Conservation (phyloP, 2,329 filamentous ascomycete species). For the Fusarium sarcochroum region DNA sequence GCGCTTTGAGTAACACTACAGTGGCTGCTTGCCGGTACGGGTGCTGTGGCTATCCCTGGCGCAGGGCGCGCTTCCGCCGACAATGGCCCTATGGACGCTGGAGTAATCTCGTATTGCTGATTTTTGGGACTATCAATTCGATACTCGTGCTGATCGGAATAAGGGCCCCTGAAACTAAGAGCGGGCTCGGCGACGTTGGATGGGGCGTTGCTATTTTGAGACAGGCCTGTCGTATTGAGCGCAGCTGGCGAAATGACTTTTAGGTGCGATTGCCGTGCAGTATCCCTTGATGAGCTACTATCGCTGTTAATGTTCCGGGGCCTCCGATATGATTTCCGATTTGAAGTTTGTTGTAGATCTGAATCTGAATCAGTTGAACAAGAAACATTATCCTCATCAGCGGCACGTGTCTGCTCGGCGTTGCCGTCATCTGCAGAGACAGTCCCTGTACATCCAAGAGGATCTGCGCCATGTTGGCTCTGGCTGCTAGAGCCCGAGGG, state of each 20-base stretch:
- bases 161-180: constrained; percentile 43
- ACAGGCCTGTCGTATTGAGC: constrained; percentile 37
- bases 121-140: constrained; percentile 23
- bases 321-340: constrained; percentile 11
- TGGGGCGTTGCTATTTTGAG: constrained; percentile 47
- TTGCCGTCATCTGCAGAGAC: constrained; percentile 30
- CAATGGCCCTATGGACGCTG: constrained; percentile 38
- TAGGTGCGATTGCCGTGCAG: constrained; percentile 22
- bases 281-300: constrained; percentile 1
- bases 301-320: constrained; percentile 3
- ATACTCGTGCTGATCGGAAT: constrained; percentile 34
- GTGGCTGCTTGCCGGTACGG: constrained; percentile 38
- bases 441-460: constrained; percentile 24
- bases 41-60: constrained; percentile 37
- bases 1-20: constrained; percentile 37
- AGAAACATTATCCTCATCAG: constrained; percentile 22
- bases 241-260: constrained; percentile 40
- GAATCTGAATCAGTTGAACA: constrained; percentile 17
- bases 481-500: constrained; percentile 23
- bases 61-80: constrained; percentile 32
- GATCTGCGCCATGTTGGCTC: constrained; percentile 36
- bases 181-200: constrained; percentile 38
- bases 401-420: constrained; percentile 39
- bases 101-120: constrained; percentile 44
- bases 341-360: constrained; percentile 1